phyloP scores from a whole-genome alignment of 2,329 filamentous ascomycete genomes.

The Fonsecaea erecta region DNA sequence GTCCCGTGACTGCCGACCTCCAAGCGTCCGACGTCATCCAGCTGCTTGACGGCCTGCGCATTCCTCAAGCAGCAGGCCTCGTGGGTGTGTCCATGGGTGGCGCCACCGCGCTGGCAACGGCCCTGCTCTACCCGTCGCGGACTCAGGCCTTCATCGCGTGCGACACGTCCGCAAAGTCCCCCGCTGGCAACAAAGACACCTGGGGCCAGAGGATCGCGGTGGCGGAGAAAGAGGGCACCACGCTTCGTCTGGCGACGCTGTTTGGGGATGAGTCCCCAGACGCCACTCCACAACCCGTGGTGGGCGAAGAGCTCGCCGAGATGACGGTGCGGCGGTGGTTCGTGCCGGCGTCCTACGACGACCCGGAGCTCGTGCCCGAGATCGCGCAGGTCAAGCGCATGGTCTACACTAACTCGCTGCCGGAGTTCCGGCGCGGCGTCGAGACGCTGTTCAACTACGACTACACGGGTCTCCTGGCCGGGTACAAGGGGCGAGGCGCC shows the following conservation, averaged over 20 bases:
- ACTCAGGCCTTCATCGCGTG: slow-evolving; percentile 70
- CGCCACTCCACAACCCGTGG: slow-evolving; percentile 58
- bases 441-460: slow-evolving; percentile 23
- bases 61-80: slow-evolving; percentile 67
- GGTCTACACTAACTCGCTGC: slow-evolving; percentile 70
- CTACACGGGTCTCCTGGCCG: slow-evolving; percentile 20
- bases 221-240: slow-evolving; percentile 61
- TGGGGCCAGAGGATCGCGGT: slow-evolving; percentile 78
- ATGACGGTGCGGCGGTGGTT: slow-evolving; percentile 80
- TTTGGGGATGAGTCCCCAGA: slow-evolving; percentile 42
- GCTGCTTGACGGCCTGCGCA: slow-evolving; percentile 71
- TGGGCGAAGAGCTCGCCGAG: slow-evolving; percentile 67
- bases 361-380: slow-evolving; percentile 53
- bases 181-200: slow-evolving; percentile 73
- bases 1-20: slow-evolving; percentile 60
- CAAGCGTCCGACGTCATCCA: slow-evolving; percentile 70
- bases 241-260: slow-evolving; percentile 10
- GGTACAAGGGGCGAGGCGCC: slow-evolving; percentile 17
- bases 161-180: slow-evolving; percentile 76
- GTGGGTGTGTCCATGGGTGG: slow-evolving; percentile 83
- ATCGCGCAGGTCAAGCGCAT: slow-evolving; percentile 68
- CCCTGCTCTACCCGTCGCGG: slow-evolving; percentile 66
- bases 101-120: slow-evolving; percentile 74
- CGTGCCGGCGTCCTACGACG: slow-evolving; percentile 62
- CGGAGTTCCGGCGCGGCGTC: slow-evolving; percentile 59